A percentile compares a stretch with the other conserved stretches of the same genome.
phyloP scores from a whole-genome alignment of 106 monocot species.

The Ottelia alismoides region DNA sequence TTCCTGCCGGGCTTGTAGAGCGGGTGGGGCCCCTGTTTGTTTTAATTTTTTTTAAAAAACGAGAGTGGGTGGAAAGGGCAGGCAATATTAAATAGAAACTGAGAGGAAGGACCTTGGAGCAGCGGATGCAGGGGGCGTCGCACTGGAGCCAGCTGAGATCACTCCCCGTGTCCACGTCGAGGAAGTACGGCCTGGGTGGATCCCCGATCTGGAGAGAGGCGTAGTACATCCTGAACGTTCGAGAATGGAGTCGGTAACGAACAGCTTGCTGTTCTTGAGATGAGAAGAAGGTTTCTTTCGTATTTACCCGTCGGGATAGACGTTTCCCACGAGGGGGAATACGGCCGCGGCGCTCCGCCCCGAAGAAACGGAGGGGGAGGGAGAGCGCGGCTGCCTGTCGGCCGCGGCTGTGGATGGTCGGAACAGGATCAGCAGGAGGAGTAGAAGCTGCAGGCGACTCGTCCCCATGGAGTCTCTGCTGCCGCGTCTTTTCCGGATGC shows the following conservation, averaged over 20 bases:
- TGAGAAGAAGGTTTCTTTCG: too few relatives aligned
- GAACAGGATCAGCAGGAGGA: too few relatives aligned
- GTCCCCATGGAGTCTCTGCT: too few relatives aligned
- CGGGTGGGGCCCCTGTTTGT: slow-evolving; percentile 64
- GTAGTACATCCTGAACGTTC: slow-evolving; percentile 13
- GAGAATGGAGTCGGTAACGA: too few relatives aligned
- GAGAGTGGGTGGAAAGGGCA: too few relatives aligned
- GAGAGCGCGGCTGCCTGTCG: not conserved
- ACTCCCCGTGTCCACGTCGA: too few relatives aligned
- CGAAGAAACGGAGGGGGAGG: not conserved
- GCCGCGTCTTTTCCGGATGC: too few relatives aligned
- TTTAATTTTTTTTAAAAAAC: not conserved
- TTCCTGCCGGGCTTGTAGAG: slow-evolving; percentile 38
- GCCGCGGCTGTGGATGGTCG: too few relatives aligned
- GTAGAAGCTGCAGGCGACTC: too few relatives aligned
- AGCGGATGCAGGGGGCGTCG: slow-evolving; percentile 71
- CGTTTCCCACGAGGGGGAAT: slow-evolving; percentile 57
- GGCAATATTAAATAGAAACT: too few relatives aligned
- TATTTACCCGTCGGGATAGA: slow-evolving; percentile 64
- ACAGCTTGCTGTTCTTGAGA: too few relatives aligned
- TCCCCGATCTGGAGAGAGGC: slow-evolving; percentile 44
- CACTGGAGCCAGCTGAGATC: slow-evolving; percentile 87
- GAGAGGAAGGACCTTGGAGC: too few relatives aligned
- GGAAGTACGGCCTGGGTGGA: slow-evolving; percentile 75
- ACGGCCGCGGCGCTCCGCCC: slow-evolving; percentile 29